Evolutionary conservation across 1,284 basidiomycete species (phyloP), one percentile per base, ranked within the genome.

Genomic region (Prillingera fragicola): DNA sequence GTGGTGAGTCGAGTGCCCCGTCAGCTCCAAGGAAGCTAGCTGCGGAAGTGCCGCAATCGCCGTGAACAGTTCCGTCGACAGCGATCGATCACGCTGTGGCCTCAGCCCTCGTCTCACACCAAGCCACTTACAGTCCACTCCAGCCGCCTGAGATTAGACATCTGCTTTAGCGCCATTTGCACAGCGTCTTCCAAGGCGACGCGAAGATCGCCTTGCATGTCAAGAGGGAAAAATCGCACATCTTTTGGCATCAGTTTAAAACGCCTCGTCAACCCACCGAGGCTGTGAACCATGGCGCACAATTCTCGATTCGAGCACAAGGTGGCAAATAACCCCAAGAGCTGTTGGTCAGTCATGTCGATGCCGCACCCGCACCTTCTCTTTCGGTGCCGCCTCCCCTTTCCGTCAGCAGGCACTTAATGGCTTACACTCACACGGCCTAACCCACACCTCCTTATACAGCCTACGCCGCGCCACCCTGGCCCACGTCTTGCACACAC

Each of bases 361-460:
- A 13, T 10, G 1, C 3, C 3, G 2, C 15, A 17, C 6, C 8
- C 48, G 1, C 24, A 56, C 57, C 35, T 56, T 56, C 13, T 28
- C 31, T 31, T 59, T 56, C 13, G 57, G 52, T 15, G 44, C 54
- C 9, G 52, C 52, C 45, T 71, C 67, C 67, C 68, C 67, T 69
- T 24, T 26, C 9, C n/a, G 24, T 41, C 24, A 33, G 33, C 38
- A n/a, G 19, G 17, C 4, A 17, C 18, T 8, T 26, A 1, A 10
- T 1, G 22, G 15, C 6, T 18, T 6, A 18, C n/a, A 62, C 66
- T 41, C 39, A 70, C 69, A 71, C 2, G 70, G 67, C 41, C 67
- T 53, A 4, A 71, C 52, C 70, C 68, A 71, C 1, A 71, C 45
- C 48, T 63, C 55, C 19, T 52, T 47, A 41, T 71, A 71, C 43